Conservation (phyloP, 441 rosid genomes). For the Populus hybrid region DNA sequence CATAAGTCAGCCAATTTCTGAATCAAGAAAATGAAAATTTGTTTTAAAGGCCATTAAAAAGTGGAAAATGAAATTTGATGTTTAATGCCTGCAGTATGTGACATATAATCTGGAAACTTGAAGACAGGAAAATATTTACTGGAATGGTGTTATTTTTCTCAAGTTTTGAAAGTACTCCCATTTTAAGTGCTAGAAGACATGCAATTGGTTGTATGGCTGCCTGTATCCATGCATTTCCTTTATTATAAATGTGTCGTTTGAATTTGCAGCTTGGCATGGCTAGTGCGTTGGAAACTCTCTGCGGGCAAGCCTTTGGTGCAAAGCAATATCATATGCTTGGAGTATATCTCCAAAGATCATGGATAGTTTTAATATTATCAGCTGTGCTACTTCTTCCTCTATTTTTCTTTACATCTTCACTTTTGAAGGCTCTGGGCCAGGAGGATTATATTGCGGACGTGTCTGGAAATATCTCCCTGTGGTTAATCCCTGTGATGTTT, state of each 20-base stretch:
- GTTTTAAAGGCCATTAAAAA: too few species aligned
- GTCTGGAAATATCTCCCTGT: slow-evolving; percentile 39
- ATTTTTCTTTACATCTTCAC: slow-evolving; percentile 47
- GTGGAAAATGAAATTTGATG: too few species aligned
- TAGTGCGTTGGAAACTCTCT: slow-evolving; percentile 73
- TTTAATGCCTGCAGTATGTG: too few species aligned
- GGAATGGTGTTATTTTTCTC: too few species aligned
- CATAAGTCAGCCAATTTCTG: too few species aligned
- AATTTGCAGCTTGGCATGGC: slow-evolving; percentile 79
- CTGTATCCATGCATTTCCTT: not conserved
- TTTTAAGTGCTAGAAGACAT: too few species aligned
- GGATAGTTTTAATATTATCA: slow-evolving; percentile 48
- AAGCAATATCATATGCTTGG: slow-evolving; percentile 78
- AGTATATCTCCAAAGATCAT: slow-evolving; percentile 74
- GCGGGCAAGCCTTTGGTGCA: slow-evolving; percentile 88
- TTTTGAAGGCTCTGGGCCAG: slow-evolving; percentile 59
- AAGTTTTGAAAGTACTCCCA: too few species aligned
- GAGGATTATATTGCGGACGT: slow-evolving; percentile 37
- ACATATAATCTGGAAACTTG: too few species aligned
- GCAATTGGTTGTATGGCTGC: too few species aligned
- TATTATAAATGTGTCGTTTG: not conserved
- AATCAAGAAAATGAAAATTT: too few species aligned
- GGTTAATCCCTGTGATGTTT: slow-evolving; percentile 50
- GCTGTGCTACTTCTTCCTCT: slow-evolving; percentile 51
- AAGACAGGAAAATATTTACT: too few species aligned